Base-by-base conservation (phyloP, 805 yeast genomes). In the Candida awuae region DNA sequence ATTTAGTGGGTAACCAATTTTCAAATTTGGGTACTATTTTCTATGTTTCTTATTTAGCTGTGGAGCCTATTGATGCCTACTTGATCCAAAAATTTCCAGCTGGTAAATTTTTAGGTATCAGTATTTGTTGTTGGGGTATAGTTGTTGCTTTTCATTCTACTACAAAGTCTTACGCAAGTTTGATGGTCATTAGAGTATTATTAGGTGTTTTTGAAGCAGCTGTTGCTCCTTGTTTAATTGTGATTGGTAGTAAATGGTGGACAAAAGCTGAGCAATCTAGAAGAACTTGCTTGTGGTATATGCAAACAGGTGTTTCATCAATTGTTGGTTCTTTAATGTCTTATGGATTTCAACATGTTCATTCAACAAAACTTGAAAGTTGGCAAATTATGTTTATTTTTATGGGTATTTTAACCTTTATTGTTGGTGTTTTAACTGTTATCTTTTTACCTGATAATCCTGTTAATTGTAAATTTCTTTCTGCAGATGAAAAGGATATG, bases 1-100 rank as follows among this genome's bases (percentile, higher is more conserved):
- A 39, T 22, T 22, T 39, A 12, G 26, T 20, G 19, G 39, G 39
- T 7, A 39, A 35, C 18, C 22, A 39, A 52, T 19, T 42, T 57
- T 18, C 48, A 46, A 36, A 28, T 41, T 39, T 50, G 9, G 58
- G 54, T 38, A 67, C 77, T 0, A 44, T 65, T 4, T 71, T 71
- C 43, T 71, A 71, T 47, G 56, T 67, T 32, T 74, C 73, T 1
- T 73, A 70, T 50, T 49, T 73, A 39, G 54, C 59, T 4, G 69
- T 68, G 39, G 71, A 70, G 41, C 75, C 75, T 2, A 62, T 69
- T 20, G 56, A 65, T 28, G 61, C 59, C 34, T 51, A 67, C 28
- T 34, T 33, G 8, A 55, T 70, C 30, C 77, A 71, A 44, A 64
- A 55, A 39, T 50, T 64, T 9, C 31, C 58, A 53, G 21, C 54